Evolutionary conservation across 768 basidiomycete genomes (phyloP).

Genomic region (Amanita inopinata): DNA sequence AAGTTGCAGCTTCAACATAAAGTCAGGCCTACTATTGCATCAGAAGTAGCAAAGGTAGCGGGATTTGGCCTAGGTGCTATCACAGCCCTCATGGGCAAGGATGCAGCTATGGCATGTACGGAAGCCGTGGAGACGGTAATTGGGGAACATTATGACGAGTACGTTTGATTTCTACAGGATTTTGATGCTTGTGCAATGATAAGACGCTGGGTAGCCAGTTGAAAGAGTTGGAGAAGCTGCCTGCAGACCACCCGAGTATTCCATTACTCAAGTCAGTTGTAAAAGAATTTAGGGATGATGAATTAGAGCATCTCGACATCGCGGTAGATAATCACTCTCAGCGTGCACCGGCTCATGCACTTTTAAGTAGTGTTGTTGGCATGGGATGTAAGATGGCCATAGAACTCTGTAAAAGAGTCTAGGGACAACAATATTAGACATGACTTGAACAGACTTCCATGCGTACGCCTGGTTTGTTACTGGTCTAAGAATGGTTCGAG

Average conservation of each 20-base stretch:
- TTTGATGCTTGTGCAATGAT: slow-evolving; percentile 9
- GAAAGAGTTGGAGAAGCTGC: slow-evolving; percentile 54
- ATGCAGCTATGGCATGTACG: slow-evolving; percentile 97
- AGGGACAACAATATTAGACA: slow-evolving; percentile 14
- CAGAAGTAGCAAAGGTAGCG: slow-evolving; percentile 76
- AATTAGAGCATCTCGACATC: slow-evolving; percentile 87
- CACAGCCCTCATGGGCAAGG: slow-evolving; percentile 82
- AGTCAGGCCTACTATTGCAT: slow-evolving; percentile 75
- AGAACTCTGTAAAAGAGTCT: slow-evolving; percentile 78
- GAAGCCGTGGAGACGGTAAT: slow-evolving; percentile 98
- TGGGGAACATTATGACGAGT: slow-evolving; percentile 98
- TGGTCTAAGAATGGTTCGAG: no score
- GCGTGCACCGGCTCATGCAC: slow-evolving; percentile 82
- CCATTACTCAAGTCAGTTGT: slow-evolving; percentile 64
- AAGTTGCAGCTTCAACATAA: slow-evolving; percentile 76
- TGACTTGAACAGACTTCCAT: background rate
- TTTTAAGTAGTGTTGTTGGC: slow-evolving; percentile 79
- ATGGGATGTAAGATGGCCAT: slow-evolving; percentile 86
- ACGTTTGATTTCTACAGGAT: slow-evolving; percentile 26
- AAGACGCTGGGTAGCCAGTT: slow-evolving; percentile 53
- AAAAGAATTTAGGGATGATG: slow-evolving; percentile 85
- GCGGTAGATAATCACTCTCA: slow-evolving; percentile 85
- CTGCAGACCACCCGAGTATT: slow-evolving; percentile 67
- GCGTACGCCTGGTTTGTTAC: slow-evolving; percentile 1
- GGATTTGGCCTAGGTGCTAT: slow-evolving; percentile 81